These are phyloP conservation scores for Endothia cerciana DNA, from an alignment of 2,329 filamentous ascomycete genomes.

Conservation along the genomic window DNA sequence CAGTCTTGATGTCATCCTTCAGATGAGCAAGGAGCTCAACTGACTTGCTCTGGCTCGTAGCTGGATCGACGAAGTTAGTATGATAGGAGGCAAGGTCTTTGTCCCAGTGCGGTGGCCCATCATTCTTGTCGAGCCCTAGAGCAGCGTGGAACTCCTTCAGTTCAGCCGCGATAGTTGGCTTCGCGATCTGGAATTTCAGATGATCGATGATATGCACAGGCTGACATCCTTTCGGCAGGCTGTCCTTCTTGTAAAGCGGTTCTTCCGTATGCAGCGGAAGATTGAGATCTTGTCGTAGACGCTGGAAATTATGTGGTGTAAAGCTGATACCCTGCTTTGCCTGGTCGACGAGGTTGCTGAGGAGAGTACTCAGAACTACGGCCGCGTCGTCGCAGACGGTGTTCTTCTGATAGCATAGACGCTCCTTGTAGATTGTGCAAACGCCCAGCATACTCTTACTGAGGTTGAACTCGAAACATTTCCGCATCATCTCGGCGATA, in stretches of 20 bases:
- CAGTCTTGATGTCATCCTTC: constrained; percentile 37
- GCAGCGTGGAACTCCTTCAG: constrained; percentile 40
- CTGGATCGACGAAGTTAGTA: background rate
- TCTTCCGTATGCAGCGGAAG: constrained; percentile 35
- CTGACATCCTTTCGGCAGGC: constrained; percentile 33
- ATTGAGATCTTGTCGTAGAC: constrained; percentile 39
- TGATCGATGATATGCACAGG: constrained; percentile 63
- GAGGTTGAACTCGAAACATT: constrained; percentile 62
- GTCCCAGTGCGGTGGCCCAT: constrained; percentile 40
- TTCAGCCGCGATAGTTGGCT: constrained; percentile 44
- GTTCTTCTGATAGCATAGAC: constrained; percentile 62
- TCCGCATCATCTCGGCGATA: constrained; percentile 52
- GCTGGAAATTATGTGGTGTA: constrained; percentile 44
- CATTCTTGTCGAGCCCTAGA: constrained; percentile 28
- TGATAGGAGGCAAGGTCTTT: constrained; percentile 41
- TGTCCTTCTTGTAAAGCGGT: constrained; percentile 50
- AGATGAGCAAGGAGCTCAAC: constrained; percentile 42
- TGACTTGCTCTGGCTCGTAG: constrained; percentile 23
- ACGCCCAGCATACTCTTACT: constrained; percentile 61
- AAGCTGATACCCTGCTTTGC: constrained; percentile 60
- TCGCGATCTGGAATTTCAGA: constrained; percentile 60
- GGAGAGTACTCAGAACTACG: constrained; percentile 54
- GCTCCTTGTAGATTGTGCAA: constrained; percentile 68
- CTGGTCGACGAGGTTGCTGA: constrained; percentile 61
- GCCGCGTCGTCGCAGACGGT: constrained; percentile 51